Base-by-base conservation (phyloP, 208 protist species). In the Naegleria lovaniensis region DNA sequence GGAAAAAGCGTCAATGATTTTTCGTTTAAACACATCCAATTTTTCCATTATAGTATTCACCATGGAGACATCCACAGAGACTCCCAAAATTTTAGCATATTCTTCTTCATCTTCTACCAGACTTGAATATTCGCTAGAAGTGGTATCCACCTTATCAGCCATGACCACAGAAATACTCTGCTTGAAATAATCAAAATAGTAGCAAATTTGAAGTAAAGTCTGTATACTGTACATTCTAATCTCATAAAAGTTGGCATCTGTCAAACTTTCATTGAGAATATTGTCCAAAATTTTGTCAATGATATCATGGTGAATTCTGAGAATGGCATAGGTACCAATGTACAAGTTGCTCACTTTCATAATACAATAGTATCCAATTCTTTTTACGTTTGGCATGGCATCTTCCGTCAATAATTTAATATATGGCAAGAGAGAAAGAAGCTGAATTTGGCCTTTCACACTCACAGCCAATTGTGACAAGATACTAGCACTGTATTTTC, bases 361-460 rank as follows among this genome's bases (percentile, higher is more conserved):
- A 19, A 67, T 67, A 67, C 55, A 58, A 36, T 88, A 88, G 55
- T 36, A 33, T 38, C 25, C 39, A 48, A 19, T 38, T 58, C 9
- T 58, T 58, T 39, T 88, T 11, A 88, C 84, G 38, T 88, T 88
- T 33, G 84, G 84, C 84, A 88, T 88, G 5, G 39, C 39, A 88
- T 88, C 84, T n/a, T 51, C n/a, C 0, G 41, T 48, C 39, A 88
- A 38, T 33, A 48, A 6, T 15, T 48, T 59, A 15, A 88, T 88
- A 39, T 13, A 58, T 13, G 15, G 41, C 9, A 88, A 13, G 29
- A 88, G 40, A n/a, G 84, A 48, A 6, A 58, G 25, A 38, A 88
- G n/a, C 5, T 36, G 13, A 39, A 88, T n/a, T 58, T 58, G 43
- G 16, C 84, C 84, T 39, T 55, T 48, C 0, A 88, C 43, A 55